Conservation (phyloP, 805 yeast genomes). For the Yarrowia bubula region DNA sequence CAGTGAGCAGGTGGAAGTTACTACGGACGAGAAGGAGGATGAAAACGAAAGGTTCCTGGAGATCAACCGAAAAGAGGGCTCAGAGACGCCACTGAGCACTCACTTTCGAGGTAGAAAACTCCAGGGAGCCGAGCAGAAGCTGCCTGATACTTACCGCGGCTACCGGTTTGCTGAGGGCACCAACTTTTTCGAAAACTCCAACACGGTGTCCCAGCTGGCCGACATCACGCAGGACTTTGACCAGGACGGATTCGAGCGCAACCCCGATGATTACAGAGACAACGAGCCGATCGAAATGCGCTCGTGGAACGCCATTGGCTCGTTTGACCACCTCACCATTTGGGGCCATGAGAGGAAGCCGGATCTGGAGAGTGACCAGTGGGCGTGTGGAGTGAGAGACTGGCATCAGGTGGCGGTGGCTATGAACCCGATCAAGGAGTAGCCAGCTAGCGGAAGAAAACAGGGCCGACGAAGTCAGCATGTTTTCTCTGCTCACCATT, state of each 20-base stretch:
- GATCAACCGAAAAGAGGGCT: not conserved
- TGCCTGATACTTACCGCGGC: constrained; percentile 31
- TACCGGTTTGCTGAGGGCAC: constrained; percentile 23
- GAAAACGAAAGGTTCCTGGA: not conserved
- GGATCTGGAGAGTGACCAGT: constrained; percentile 32
- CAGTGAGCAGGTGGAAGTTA: not conserved
- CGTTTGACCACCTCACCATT: constrained; percentile 30
- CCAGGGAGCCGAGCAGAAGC: constrained; percentile 23
- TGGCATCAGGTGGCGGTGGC: constrained; percentile 32
- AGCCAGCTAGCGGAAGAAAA: not conserved
- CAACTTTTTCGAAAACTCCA: constrained; percentile 5
- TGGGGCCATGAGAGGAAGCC: constrained; percentile 37
- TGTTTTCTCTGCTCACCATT: no score
- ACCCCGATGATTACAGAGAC: constrained; percentile 9
- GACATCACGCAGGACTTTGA: constrained; percentile 29
- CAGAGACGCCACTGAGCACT: not conserved
- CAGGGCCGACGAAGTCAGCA: no score
- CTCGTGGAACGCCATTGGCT: constrained; percentile 15
- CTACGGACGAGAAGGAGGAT: not conserved
- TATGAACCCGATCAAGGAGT: constrained; percentile 28
- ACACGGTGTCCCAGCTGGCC: constrained; percentile 14
- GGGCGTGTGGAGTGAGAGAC: constrained; percentile 35
- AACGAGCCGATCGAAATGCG: constrained; percentile 20
- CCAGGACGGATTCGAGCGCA: constrained; percentile 15
- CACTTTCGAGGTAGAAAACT: constrained; percentile 9